Conservation (phyloP, 75 land plant genomes). For the Sequoia sempervirens region DNA sequence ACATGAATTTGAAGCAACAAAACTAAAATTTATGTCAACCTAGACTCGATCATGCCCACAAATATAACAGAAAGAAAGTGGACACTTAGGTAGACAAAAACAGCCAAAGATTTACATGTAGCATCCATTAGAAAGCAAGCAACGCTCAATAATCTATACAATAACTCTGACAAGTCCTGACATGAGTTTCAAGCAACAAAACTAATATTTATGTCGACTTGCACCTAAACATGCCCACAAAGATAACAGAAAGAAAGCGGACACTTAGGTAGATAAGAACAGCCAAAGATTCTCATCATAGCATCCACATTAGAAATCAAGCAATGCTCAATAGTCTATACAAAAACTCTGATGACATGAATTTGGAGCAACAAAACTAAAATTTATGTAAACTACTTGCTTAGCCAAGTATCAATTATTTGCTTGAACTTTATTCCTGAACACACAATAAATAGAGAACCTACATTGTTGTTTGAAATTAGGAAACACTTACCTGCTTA, state of each 20-base stretch:
- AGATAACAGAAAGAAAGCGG: neutral
- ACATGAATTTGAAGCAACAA: neutral
- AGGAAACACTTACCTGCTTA: conserved; percentile 20
- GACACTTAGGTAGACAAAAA: too few species aligned
- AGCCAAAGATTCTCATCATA: neutral
- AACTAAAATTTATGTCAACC: neutral
- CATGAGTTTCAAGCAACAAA: too few species aligned
- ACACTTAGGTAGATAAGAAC: neutral
- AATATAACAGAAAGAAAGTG: neutral
- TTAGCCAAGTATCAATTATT: neutral
- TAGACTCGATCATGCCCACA: neutral
- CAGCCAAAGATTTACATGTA: neutral
- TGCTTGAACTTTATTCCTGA: neutral
- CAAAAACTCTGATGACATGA: neutral
- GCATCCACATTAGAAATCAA: neutral
- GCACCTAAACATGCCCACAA: too few species aligned
- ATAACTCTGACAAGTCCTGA: neutral
- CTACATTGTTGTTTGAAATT: neutral
- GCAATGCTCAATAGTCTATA: neutral
- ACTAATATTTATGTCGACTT: neutral
- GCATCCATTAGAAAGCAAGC: neutral
- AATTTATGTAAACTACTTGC: neutral
- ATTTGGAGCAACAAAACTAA: neutral
- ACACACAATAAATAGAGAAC: neutral
- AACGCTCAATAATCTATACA: neutral